Evolutionary conservation across 2,329 filamentous ascomycete genomes (phyloP).

Genomic region (Rhinocladiella similis): DNA sequence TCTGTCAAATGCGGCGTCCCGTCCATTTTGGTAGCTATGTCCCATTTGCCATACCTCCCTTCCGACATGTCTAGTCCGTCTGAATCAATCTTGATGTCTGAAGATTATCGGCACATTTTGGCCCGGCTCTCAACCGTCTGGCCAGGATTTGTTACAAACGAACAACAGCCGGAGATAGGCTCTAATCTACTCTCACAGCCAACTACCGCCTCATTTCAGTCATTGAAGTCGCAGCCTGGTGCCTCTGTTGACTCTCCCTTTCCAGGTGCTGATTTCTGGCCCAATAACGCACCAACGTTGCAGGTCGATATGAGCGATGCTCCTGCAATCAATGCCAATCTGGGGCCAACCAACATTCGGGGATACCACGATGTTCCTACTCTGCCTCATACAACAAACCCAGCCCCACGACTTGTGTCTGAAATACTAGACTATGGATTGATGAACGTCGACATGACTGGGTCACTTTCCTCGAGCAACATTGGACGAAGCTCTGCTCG

Average conservation of each 20-base stretch:
- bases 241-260: neutral
- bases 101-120: neutral
- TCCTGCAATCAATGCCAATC: too few relatives aligned
- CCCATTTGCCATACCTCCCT: neutral
- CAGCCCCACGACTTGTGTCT: neutral
- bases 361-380: neutral
- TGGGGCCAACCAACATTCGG: neutral
- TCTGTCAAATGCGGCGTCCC: slow-evolving; percentile 14
- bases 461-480: too few relatives aligned
- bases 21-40: slow-evolving; percentile 11
- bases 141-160: slow-evolving; percentile 8
- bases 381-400: neutral
- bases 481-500: too few relatives aligned
- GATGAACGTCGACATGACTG: slow-evolving; percentile 10
- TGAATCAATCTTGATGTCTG: neutral
- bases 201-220: neutral
- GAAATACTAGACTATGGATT: slow-evolving; percentile 12
- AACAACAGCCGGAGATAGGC: neutral
- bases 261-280: neutral
- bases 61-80: neutral
- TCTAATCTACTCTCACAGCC: too few relatives aligned
- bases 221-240: neutral
- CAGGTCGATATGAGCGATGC: too few relatives aligned
- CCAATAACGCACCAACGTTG: neutral
- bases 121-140: slow-evolving; percentile 9